These are phyloP conservation scores for Rutstroemia sydowiana DNA, from an alignment of 2,329 filamentous ascomycete species.

Conservation along the genomic window DNA sequence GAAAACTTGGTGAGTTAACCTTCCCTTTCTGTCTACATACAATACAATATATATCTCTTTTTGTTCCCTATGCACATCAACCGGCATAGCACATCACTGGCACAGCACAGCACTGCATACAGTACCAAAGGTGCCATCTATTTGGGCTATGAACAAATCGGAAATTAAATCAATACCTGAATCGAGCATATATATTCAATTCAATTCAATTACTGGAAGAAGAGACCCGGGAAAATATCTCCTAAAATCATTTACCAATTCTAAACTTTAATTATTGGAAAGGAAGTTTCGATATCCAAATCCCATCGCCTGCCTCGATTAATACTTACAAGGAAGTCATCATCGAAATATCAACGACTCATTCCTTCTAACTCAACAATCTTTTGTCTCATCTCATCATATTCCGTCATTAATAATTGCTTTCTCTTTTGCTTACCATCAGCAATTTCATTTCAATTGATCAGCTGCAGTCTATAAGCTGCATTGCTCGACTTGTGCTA, in stretches of 20 bases:
- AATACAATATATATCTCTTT: no score
- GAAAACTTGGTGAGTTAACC: no score
- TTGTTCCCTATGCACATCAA: no score
- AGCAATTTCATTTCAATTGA: not conserved
- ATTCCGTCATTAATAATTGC: not conserved
- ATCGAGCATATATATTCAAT: not conserved
- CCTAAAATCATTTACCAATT: not conserved
- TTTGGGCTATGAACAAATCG: no score
- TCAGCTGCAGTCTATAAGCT: not conserved
- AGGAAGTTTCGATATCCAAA: not conserved
- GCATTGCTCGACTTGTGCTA: conserved; percentile 3
- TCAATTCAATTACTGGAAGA: not conserved
- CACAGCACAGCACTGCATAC: no score
- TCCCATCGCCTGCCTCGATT: not conserved
- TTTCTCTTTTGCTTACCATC: not conserved
- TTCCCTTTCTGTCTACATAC: no score
- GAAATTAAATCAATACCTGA: not conserved
- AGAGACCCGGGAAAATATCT: not conserved
- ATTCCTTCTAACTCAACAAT: not conserved
- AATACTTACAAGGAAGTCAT: not conserved
- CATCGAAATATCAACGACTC: not conserved
- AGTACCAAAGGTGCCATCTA: no score
- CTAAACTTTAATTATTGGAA: not conserved
- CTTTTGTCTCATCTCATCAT: not conserved
- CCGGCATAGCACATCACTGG: no score